Conservation (phyloP, 352 stramenopile genomes). For the Phytophthora palmivora region DNA sequence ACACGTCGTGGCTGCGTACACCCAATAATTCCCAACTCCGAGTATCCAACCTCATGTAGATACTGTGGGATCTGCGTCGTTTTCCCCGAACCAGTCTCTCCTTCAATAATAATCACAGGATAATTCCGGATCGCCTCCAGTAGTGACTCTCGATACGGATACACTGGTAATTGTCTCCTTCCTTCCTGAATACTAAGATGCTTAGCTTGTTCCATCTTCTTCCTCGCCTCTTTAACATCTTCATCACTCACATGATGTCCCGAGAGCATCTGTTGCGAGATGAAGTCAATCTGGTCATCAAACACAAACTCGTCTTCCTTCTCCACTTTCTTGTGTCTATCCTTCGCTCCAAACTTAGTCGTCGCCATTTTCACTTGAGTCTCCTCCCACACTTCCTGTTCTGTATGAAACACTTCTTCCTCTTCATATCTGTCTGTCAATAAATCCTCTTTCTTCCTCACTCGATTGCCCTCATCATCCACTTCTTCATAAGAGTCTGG, state of each 20-base stretch:
- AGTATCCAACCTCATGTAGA: constrained; percentile 97
- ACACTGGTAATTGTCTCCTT: constrained; percentile 97
- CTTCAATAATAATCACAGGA: constrained; percentile 87
- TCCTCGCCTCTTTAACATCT: constrained; percentile 70
- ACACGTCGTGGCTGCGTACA: constrained; percentile 97
- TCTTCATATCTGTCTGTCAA: constrained; percentile 95
- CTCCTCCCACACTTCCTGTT: constrained; percentile 99
- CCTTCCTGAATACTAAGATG: constrained; percentile 96
- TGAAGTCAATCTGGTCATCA: constrained; percentile 99
- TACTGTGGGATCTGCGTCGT: constrained; percentile 99
- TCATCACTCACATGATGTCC: constrained; percentile 87
- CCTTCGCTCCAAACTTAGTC: constrained; percentile 66
- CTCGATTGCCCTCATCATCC: constrained; percentile 87
- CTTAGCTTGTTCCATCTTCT: constrained; percentile 80
- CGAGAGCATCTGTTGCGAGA: constrained; percentile 91
- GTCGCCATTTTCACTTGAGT: constrained; percentile 94
- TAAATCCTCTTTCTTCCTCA: constrained; percentile 92
- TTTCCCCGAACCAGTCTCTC: constrained; percentile 96
- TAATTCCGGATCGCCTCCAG: constrained; percentile 97
- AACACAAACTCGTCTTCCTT: constrained; percentile 98
- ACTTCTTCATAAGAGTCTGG: constrained; percentile 97
- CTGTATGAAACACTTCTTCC: constrained; percentile 93
- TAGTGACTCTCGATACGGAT: constrained; percentile 97
- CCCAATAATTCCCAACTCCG: constrained; percentile 95
- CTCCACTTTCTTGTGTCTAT: constrained; percentile 60